These are phyloP conservation scores for Protostelium mycophagum DNA, from an alignment of 78 protist genomes.

Conservation along the genomic window DNA sequence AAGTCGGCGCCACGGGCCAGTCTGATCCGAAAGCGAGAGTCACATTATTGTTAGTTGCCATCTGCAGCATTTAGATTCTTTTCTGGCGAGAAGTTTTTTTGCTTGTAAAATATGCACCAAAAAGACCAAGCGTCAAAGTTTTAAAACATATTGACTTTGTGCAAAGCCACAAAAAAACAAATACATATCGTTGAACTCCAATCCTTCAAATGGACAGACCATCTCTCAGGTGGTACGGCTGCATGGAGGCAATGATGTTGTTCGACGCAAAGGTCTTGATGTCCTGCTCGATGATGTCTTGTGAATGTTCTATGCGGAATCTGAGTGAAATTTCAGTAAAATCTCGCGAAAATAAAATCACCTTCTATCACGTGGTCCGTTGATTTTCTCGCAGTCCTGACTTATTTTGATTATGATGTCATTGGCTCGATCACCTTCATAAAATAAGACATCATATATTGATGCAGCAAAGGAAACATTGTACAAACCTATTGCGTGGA, in stretches of 20 bases:
- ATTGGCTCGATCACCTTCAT: not conserved
- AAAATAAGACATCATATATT: too few species aligned
- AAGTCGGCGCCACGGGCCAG: not conserved
- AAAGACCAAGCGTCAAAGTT: too few species aligned
- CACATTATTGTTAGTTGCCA: not conserved
- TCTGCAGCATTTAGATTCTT: too few species aligned
- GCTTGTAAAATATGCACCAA: too few species aligned
- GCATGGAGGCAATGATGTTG: not conserved
- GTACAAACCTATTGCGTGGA: slow-evolving; percentile 1
- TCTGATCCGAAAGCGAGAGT: not conserved
- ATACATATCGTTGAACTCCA: too few species aligned
- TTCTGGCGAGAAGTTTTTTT: too few species aligned
- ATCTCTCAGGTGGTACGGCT: not conserved
- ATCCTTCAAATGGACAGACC: not conserved
- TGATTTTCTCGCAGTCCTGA: not conserved
- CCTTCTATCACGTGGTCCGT: not conserved
- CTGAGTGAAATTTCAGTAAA: not conserved
- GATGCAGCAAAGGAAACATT: too few species aligned
- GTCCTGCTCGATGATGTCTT: not conserved
- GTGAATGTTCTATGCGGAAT: slow-evolving; percentile 5
- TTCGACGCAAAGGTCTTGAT: not conserved
- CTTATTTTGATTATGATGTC: not conserved
- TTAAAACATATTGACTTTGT: too few species aligned
- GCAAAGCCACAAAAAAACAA: too few species aligned
- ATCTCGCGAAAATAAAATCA: not conserved